These are phyloP conservation scores for Thermomyces lanuginosus DNA, from an alignment of 2,329 filamentous ascomycete genomes.

Conservation along the genomic window DNA sequence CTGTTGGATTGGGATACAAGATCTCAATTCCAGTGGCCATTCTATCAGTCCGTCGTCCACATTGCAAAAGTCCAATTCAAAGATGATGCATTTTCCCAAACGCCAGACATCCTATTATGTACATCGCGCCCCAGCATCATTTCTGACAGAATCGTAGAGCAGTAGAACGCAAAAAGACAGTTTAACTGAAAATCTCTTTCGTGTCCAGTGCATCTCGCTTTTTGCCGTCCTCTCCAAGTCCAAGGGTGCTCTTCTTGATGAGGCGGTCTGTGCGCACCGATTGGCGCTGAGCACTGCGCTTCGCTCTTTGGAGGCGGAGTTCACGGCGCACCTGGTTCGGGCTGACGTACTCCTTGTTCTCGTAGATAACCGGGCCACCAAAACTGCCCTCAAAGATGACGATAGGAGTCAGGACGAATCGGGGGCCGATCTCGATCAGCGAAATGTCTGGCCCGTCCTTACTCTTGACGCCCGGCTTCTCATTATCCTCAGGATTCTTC, in stretches of 20 bases:
- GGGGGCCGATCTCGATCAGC: conserved; percentile 82
- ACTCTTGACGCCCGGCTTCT: conserved; percentile 21
- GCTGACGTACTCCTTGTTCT: conserved; percentile 93
- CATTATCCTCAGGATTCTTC: conserved; percentile 23
- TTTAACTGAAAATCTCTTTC: conserved; percentile 48
- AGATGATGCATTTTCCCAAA: no score
- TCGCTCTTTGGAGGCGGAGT: conserved; percentile 46
- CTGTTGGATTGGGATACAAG: no score
- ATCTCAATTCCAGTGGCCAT: no score
- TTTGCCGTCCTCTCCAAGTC: conserved; percentile 37
- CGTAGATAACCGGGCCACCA: conserved; percentile 89
- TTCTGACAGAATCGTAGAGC: no score
- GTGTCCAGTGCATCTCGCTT: conserved; percentile 48
- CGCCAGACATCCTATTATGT: no score
- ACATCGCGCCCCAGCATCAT: no score
- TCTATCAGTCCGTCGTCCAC: no score
- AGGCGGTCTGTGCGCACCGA: conserved; percentile 58
- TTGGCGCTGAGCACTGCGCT: conserved; percentile 57
- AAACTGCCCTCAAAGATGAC: conserved; percentile 91
- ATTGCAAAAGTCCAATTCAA: no score
- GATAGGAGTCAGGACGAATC: conserved; percentile 85
- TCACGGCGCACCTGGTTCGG: conserved; percentile 75
- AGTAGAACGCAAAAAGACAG: no score
- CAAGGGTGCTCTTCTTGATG: conserved; percentile 60
- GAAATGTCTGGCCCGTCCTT: conserved; percentile 52